Base-by-base conservation (phyloP, 2,329 filamentous ascomycete species). In the Alternaria ventricosa region DNA sequence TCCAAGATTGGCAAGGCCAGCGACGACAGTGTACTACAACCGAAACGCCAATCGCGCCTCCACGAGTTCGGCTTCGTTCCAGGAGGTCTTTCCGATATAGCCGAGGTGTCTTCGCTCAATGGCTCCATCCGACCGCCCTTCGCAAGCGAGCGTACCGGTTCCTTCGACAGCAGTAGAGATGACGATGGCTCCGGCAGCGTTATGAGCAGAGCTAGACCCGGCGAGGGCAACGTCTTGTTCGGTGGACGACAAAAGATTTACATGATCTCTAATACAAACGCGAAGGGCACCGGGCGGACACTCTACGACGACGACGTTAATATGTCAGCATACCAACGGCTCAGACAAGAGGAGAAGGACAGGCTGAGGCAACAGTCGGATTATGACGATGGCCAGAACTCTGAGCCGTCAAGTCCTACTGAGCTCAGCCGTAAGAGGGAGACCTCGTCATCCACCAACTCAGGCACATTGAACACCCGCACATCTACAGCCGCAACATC, bases 201-300 rank as follows among this genome's bases (percentile, higher is more conserved):
- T n/a, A 95, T 98, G 92, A 90, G 85, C 71, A 87, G 96, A 55
- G 85, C 91, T 8, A 90, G 94, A 71, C 94, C 93, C 0, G 90
- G 88, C 1, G 95, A 98, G 76, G 94, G 95, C 49, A 99, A 98
- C 76, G 91, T 92, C 70, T 81, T 99, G 60, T 99, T 99, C 80
- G 96, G 96, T 61, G 96, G 96, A 15, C 89, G 96, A 47, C 96
- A 98, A 78, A 98, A 98, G 82, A 90, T 98, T 41, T 98, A 96
- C 76, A 94, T 93, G 79, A 92, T 97, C 67, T 86, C 92, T 0
- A 80, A 76, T 50, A 76, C 78, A 44, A 84, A 84, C 3, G 82
- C 84, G 33, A 84, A 82, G 70, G 71, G 80, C 69, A 71, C 80
- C 59, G 74, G 81, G n/a, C 90, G 88, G 67, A 86, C 89, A 0